phyloP scores from a whole-genome alignment of 2,329 filamentous ascomycete genomes.

The Fusarium equiseti region DNA sequence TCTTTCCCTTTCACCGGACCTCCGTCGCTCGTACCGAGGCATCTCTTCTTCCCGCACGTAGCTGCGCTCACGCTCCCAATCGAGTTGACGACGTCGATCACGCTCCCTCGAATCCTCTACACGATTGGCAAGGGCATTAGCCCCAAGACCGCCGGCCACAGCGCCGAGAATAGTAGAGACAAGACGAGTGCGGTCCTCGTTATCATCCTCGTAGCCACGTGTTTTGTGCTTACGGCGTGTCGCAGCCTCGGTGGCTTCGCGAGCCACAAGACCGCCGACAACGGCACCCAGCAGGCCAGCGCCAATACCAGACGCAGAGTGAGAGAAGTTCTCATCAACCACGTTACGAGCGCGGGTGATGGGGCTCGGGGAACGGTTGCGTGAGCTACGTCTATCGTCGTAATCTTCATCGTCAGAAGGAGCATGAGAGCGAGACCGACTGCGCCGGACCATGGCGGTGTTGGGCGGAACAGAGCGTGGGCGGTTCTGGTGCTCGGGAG shows the following conservation, averaged over 20 bases:
- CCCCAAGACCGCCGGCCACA: conserved; percentile 66
- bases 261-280: conserved; percentile 65
- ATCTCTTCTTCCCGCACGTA: conserved; percentile 49
- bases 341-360: conserved; percentile 56
- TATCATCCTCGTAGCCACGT: conserved; percentile 45
- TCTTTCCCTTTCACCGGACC: conserved; percentile 23
- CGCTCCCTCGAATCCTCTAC: conserved; percentile 55
- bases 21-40: conserved; percentile 43
- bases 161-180: conserved; percentile 66
- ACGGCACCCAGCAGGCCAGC: conserved; percentile 66
- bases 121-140: conserved; percentile 62
- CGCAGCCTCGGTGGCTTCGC: conserved; percentile 61
- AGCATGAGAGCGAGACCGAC: conserved; percentile 44
- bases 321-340: conserved; percentile 62
- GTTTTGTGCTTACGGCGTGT: conserved; percentile 48
- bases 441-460: conserved; percentile 42
- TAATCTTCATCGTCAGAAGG: conserved; percentile 39
- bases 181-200: conserved; percentile 50
- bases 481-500: conserved; percentile 45
- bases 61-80: conserved; percentile 54
- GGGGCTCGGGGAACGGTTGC: conserved; percentile 51
- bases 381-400: conserved; percentile 44
- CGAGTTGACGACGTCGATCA: conserved; percentile 50
- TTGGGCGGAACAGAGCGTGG: conserved; percentile 52
- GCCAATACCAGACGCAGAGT: conserved; percentile 62